Base-by-base conservation (phyloP, 306 rosid genomes). In the Boehmeria nivea region DNA sequence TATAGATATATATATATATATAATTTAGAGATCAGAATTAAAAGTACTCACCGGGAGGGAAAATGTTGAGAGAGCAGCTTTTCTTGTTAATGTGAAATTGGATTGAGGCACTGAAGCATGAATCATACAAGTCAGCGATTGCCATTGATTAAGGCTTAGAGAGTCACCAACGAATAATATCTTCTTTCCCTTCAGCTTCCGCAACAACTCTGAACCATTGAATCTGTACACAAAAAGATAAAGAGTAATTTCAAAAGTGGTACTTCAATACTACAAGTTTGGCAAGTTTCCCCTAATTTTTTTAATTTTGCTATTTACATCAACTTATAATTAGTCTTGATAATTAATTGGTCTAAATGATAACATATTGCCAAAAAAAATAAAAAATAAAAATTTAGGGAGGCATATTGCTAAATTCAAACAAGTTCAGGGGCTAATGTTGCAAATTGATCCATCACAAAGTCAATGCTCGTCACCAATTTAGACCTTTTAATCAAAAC, bases 121-220 rank as follows among this genome's bases (percentile, higher is more conserved):
- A 59, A 79, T 24, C 76, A 75, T 60, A 61, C 85, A 79, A 19
- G 60, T 54, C 18, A 79, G 76, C 13, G 85, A 79, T 18, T 64
- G 73, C 85, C 81, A 75, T 19, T 79, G 85, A 17, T 79, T 79
- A 38, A 65, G 64, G 50, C 76, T 79, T 18, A 79, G 27, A 16
- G 81, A 79, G 51, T 79, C 85, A 24, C 81, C 85, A 19, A 75
- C 72, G 39, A 79, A 75, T 45, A 72, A 21, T 72, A 79, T 69
- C 14, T 37, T 75, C 61, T 79, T 75, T 46, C 85, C 81, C 10
- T 19, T 72, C 5, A 60, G 37, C 40, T 66, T 69, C 47, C 27
- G 60, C 76, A 79, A 43, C 20, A 79, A 49, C 15, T 75, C 59
- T 19, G 16, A 1, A 0, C 74, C 81, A 16, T 61, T 18, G 36